A percentile compares a stretch with the other conserved stretches of the same genome.
These are phyloP conservation scores for Asparagopsis taxiformis DNA, from an alignment of 31 red algal species.

Conservation along the genomic window DNA sequence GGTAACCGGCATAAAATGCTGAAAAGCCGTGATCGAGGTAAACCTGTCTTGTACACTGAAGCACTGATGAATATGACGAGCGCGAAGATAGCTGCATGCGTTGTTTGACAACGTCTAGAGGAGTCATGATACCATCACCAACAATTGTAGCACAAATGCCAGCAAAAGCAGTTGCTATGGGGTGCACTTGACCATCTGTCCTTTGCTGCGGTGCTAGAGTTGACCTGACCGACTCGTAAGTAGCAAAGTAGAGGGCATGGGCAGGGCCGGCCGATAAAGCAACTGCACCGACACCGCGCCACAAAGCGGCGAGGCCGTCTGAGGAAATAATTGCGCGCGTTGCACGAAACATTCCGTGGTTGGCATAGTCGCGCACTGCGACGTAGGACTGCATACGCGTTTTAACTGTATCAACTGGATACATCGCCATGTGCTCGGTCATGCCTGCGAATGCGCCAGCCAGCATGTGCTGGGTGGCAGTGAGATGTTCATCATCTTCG, in stretches of 20 bases:
- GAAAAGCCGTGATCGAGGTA: constrained; percentile 58
- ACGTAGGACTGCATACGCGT: constrained; percentile 83
- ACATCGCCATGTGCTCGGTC: constrained; percentile 70
- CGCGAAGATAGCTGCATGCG: constrained; percentile 78
- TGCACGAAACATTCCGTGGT: constrained; percentile 12
- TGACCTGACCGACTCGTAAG: constrained; percentile 64
- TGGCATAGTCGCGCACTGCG: constrained; percentile 19
- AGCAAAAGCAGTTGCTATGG: constrained; percentile 64
- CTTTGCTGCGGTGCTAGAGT: constrained; percentile 2
- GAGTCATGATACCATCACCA: constrained; percentile 86
- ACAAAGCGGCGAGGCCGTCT: constrained; percentile 58
- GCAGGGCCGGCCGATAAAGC: constrained; percentile 85
- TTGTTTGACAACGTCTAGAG: constrained; percentile 95
- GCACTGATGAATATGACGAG: constrained; percentile 23
- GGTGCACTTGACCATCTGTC: constrained; percentile 30
- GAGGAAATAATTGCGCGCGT: constrained; percentile 37
- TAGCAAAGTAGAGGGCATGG: constrained; percentile 89
- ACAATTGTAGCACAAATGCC: constrained; percentile 77
- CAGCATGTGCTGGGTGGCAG: constrained; percentile 68
- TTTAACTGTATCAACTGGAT: constrained; percentile 80
- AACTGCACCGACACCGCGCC: constrained; percentile 80
- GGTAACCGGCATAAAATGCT: constrained; percentile 88
- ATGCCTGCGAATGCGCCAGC: constrained; percentile 81
- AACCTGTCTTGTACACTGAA: constrained; percentile 38
- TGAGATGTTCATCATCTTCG: constrained; percentile 27